These are phyloP conservation scores for Kandelia obovata DNA, from an alignment of 345 rosid species.

Conservation along the genomic window DNA sequence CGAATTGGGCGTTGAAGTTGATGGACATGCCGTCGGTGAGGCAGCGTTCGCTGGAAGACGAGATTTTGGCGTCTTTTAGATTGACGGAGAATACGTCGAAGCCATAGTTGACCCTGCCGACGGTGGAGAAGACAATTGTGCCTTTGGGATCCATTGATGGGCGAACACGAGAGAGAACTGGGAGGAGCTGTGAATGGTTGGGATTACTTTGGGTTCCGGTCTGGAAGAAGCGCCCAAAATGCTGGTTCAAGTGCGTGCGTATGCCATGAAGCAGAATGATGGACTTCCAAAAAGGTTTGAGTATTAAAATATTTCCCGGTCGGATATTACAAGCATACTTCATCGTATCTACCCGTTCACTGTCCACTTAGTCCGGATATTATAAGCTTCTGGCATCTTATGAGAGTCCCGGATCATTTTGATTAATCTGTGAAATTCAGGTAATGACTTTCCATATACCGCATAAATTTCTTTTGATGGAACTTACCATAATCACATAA, in stretches of 20 bases:
- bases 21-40: slow-evolving; percentile 71
- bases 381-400: slow-evolving; percentile 70
- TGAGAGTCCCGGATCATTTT: slow-evolving; percentile 53
- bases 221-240: too few relatives aligned
- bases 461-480: slow-evolving; percentile 5
- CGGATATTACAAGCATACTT: not conserved
- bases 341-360: slow-evolving; percentile 33
- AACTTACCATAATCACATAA: too few relatives aligned
- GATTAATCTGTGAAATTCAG: slow-evolving; percentile 41
- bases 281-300: too few relatives aligned
- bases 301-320: too few relatives aligned
- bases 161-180: not conserved
- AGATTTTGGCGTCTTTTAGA: slow-evolving; percentile 1
- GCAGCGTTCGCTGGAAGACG: slow-evolving; percentile 33
- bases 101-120: slow-evolving; percentile 67
- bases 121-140: slow-evolving; percentile 59
- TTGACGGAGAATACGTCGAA: slow-evolving; percentile 62
- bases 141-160: slow-evolving; percentile 52
- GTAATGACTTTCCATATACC: slow-evolving; percentile 46
- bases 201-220: too few relatives aligned
- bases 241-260: too few relatives aligned
- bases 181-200: not conserved
- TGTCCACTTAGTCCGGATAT: slow-evolving; percentile 72
- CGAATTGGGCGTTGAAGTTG: slow-evolving; percentile 76
- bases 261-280: too few relatives aligned